Percentiles rank a stretch among this genome's conserved stretches.
Evolutionary conservation across 768 basidiomycete genomes (phyloP).

Genomic region (Chalciporus pseudorubinellus): DNA sequence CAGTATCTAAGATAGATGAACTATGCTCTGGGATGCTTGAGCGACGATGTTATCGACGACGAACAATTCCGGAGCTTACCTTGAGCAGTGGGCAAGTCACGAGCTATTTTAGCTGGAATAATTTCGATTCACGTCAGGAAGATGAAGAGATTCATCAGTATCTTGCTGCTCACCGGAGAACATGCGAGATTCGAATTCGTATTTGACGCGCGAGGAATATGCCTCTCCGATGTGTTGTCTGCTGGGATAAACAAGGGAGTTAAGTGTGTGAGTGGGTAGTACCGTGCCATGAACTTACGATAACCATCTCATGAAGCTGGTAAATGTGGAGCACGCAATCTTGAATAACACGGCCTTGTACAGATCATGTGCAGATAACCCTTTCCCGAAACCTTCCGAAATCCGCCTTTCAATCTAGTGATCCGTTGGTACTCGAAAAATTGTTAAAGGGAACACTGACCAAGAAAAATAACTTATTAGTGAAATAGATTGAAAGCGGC

Average conservation of each 20-base stretch:
- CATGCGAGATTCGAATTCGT: conserved; percentile 18
- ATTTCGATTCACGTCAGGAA: background rate
- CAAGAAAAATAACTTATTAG: conserved; percentile 20
- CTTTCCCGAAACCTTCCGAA: background rate
- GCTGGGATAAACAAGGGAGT: no score
- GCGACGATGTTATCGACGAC: background rate
- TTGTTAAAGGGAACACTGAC: conserved; percentile 7
- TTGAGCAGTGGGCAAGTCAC: conserved; percentile 23
- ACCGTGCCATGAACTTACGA: conserved; percentile 11
- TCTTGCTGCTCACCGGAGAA: conserved; percentile 23
- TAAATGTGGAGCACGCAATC: conserved; percentile 16
- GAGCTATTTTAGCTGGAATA: conserved; percentile 13
- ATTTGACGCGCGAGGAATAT: conserved; percentile 19
- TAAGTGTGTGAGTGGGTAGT: no score
- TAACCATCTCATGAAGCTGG: conserved; percentile 12
- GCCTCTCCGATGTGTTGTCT: background rate
- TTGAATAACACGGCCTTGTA: conserved; percentile 10
- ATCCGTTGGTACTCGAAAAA: background rate
- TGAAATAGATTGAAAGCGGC: conserved; percentile 22
- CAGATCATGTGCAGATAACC: conserved; percentile 1
- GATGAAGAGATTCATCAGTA: no score
- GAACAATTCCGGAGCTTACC: conserved; percentile 3
- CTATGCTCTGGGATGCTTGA: conserved; percentile 6
- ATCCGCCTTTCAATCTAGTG: conserved; percentile 23
- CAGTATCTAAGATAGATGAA: background rate